Percentiles rank a stretch among this genome's conserved stretches.
These are phyloP conservation scores for Piromyces finnis DNA, from an alignment of 192 early-diverging fungal species.

Conservation along the genomic window DNA sequence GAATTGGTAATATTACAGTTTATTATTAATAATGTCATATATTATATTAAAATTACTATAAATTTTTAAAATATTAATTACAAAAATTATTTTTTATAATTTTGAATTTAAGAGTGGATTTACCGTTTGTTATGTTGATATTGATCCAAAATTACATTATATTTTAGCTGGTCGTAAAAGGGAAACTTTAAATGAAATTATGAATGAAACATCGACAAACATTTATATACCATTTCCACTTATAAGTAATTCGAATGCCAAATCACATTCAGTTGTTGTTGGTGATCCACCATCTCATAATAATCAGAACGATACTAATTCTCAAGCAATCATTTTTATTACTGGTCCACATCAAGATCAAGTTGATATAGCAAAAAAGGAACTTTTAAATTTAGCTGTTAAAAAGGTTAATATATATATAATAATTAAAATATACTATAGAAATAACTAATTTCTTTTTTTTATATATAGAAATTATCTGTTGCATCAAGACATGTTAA, in stretches of 20 bases:
- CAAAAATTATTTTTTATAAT: too few species aligned
- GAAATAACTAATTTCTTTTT: too few species aligned
- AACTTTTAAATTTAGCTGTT: constrained; percentile 7
- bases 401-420: constrained; percentile 8
- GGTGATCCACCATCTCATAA: constrained; percentile 4
- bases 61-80: too few species aligned
- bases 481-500: constrained; percentile 18
- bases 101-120: constrained; percentile 34
- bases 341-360: constrained; percentile 40
- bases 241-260: constrained; percentile 9
- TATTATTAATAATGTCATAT: too few species aligned
- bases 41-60: too few species aligned
- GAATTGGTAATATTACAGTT: constrained; percentile 13
- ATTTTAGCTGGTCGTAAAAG: constrained; percentile 53
- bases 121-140: constrained; percentile 10
- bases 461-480: constrained; percentile 1
- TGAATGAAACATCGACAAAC: constrained; percentile 47
- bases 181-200: constrained; percentile 34
- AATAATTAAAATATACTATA: too few species aligned
- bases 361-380: constrained; percentile 20
- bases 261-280: constrained; percentile 4
- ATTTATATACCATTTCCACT: constrained; percentile 58
- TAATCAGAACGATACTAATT: constrained; percentile 12
- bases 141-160: constrained; percentile 35
- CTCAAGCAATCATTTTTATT: constrained; percentile 29